Base-by-base conservation (phyloP, 2,329 filamentous ascomycete genomes). In the Ophiostoma piceae region DNA sequence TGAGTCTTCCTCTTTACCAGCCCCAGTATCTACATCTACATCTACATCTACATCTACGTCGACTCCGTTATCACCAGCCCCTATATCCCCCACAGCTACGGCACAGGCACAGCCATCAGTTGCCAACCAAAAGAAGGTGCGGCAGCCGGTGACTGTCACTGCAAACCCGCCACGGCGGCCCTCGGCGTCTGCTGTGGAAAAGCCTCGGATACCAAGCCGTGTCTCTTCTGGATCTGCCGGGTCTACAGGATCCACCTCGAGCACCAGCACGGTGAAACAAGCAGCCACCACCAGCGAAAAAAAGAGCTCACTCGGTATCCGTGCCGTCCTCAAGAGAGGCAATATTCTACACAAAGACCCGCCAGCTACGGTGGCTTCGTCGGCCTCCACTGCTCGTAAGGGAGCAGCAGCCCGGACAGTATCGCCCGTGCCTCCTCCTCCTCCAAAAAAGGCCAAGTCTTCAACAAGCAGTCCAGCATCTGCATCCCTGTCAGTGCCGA, bases 291-390 rank as follows among this genome's bases (percentile, higher is more conserved):
- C 7, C 19, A 29, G 26, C 14, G 70, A 69, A 8, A 71, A 67
- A 16, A 70, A 57, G 16, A 12, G 37, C 11, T 67, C 60, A 1
- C 32, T 26, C 3, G 78, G 82, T 0, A 76, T 87, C 60, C 82
- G 84, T 47, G 82, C 83, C 69, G 85, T 80, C 3, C 76, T 88
- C 69, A 84, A 83, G 70, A 75, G 86, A 7, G 80, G 83, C 0
- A 83, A 79, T 70, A 77, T 87, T 0, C 82, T 84, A 77, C 81
- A 73, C 67, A 71, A 72, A 11, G 72, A 74, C 9, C 14, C 65
- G 1, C 35, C 70, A 8, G 19, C 41, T n/a, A 11, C 62, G 8
- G 47, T 54, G 3, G 35, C 35, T 19, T 22, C 62, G 9, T 22
- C 62, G 0, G 9, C 35, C 1, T 22, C 62, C 2, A 11, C 60